phyloP scores from a whole-genome alignment of 2,329 filamentous ascomycete genomes.

The Calcarisporium arbuscula region DNA sequence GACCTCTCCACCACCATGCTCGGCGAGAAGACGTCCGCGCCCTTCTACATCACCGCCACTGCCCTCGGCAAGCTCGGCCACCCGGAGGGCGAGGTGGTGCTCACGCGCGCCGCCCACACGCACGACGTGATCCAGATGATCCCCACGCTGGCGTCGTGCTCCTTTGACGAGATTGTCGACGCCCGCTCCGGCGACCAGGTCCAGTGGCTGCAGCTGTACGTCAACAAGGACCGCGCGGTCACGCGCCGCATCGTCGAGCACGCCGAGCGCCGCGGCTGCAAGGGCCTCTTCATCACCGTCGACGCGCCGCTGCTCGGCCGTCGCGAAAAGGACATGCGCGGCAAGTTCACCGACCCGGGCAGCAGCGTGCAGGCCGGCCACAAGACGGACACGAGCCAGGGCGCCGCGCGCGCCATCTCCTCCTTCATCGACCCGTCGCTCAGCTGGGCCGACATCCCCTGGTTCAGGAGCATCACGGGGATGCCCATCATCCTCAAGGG shows the following conservation, averaged over 20 bases:
- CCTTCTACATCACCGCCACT: conserved; percentile 95
- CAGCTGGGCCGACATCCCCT: conserved; percentile 88
- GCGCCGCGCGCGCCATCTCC: conserved; percentile 89
- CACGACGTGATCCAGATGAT: conserved; percentile 98
- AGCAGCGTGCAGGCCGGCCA: conserved; percentile 75
- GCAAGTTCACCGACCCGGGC: conserved; percentile 80
- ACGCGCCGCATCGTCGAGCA: conserved; percentile 87
- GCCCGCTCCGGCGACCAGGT: conserved; percentile 71
- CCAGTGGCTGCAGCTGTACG: conserved; percentile 95
- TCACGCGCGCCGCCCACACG: conserved; percentile 76
- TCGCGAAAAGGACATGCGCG: conserved; percentile 95
- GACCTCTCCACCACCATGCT: conserved; percentile 92
- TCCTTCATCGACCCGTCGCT: conserved; percentile 95
- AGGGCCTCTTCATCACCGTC: conserved; percentile 95
- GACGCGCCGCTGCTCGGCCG: conserved; percentile 93
- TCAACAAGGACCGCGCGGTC: conserved; percentile 91
- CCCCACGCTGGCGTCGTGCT: conserved; percentile 91
- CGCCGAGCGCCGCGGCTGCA: conserved; percentile 86
- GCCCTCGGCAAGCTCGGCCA: conserved; percentile 92
- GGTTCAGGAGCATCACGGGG: conserved; percentile 82
- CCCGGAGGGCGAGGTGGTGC: conserved; percentile 85
- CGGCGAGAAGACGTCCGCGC: conserved; percentile 73
- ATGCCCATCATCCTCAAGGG: conserved; percentile 98
- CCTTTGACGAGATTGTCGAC: conserved; percentile 95
- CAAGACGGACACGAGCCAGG: conserved; percentile 78